Percentiles rank a stretch among this genome's conserved stretches.
phyloP scores from a whole-genome alignment of 164 flowering plant genomes.

The Vitis riparia region DNA sequence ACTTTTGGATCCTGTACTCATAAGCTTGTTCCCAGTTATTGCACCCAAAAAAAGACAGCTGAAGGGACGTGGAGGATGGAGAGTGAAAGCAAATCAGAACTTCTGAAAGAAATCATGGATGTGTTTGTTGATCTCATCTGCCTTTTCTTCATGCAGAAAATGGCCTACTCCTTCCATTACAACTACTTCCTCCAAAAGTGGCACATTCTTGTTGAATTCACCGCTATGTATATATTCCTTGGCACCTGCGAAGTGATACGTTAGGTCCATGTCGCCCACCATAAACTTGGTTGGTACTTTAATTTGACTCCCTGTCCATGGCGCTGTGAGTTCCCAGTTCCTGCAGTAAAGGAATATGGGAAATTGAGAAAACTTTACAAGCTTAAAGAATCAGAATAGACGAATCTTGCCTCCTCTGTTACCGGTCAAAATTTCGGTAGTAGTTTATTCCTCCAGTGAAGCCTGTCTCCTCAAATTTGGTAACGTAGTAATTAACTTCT shows the following conservation, averaged over 20 bases:
- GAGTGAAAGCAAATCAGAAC: constrained; percentile 20
- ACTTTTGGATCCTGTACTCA: no score
- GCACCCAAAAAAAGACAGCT: no score
- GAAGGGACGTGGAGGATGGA: no score
- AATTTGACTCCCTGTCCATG: constrained; percentile 56
- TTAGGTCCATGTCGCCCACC: constrained; percentile 57
- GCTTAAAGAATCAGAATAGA: no score
- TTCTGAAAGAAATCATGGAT: constrained; percentile 47
- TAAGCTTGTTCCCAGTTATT: no score
- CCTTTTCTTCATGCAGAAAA: constrained; percentile 52
- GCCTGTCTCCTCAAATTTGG: constrained; percentile 39
- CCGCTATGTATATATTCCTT: constrained; percentile 53
- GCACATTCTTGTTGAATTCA: constrained; percentile 55
- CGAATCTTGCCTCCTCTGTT: no score
- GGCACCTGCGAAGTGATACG: constrained; percentile 32
- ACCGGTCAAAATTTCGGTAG: constrained; percentile 34
- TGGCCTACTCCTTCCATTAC: constrained; percentile 68
- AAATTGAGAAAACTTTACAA: no score
- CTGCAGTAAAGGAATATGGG: constrained; percentile 26
- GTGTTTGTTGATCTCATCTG: constrained; percentile 52
- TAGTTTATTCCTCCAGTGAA: constrained; percentile 47
- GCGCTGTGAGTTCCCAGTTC: constrained; percentile 62
- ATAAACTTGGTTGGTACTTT: constrained; percentile 62
- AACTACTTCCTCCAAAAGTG: constrained; percentile 55
- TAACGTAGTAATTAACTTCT: constrained; percentile 29